phyloP scores from a whole-genome alignment of 495 filamentous ascomycete species.

The Bacidia rubella region DNA sequence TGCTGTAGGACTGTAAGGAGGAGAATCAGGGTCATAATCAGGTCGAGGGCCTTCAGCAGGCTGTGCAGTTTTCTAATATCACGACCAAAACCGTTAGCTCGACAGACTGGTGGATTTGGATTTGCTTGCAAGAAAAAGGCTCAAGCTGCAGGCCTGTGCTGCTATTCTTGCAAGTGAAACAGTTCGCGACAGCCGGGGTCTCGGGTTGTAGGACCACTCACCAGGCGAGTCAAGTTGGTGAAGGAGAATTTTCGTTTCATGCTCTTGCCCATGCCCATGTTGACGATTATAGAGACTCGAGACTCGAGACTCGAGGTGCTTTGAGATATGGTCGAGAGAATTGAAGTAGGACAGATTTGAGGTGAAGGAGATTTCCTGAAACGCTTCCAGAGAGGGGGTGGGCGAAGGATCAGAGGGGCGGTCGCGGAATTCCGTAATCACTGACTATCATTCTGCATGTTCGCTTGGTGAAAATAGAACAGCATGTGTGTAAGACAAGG shows the following conservation, averaged over 20 bases:
- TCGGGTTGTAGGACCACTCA: not conserved
- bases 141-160: not conserved
- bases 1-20: constrained; percentile 18
- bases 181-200: not conserved
- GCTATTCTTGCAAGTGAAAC: constrained; percentile 7
- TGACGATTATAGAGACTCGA: too few relatives aligned
- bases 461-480: not conserved
- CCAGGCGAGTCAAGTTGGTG: not conserved
- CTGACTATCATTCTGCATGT: not conserved
- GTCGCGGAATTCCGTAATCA: not conserved
- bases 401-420: not conserved
- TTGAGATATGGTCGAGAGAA: not conserved
- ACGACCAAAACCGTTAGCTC: not conserved
- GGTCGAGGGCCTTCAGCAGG: constrained; percentile 7
- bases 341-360: not conserved
- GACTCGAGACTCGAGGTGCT: too few relatives aligned
- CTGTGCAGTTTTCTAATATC: not conserved
- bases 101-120: not conserved
- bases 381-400: too few relatives aligned
- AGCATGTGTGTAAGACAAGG: not conserved
- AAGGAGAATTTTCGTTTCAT: constrained; percentile 6
- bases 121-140: not conserved
- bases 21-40: constrained; percentile 18
- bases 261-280: constrained; percentile 5
- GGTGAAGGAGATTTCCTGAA: not conserved